Evolutionary conservation across 2,329 filamentous ascomycete genomes (phyloP).

Genomic region (Aspergillus sp.): DNA sequence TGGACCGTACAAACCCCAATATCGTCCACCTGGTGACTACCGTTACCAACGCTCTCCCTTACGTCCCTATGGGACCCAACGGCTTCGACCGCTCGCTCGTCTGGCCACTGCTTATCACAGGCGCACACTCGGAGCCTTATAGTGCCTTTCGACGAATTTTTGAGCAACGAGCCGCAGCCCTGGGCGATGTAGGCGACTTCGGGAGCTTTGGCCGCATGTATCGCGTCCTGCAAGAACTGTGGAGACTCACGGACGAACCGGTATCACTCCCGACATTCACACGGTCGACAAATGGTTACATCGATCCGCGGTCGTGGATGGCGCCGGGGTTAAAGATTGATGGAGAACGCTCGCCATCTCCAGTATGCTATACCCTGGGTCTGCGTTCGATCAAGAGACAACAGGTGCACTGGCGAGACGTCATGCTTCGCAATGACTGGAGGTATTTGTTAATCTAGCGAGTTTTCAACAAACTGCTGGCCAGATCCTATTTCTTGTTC

Average conservation of each 20-base stretch:
- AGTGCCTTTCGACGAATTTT: constrained; percentile 74
- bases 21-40: constrained; percentile 70
- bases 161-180: constrained; percentile 60
- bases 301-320: too few species aligned
- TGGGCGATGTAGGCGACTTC: constrained; percentile 66
- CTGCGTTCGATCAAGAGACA: too few species aligned
- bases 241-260: constrained; percentile 61
- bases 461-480: too few species aligned
- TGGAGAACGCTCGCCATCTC: constrained; percentile 10
- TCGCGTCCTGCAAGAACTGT: constrained; percentile 71
- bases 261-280: constrained; percentile 5
- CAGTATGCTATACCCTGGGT: too few species aligned
- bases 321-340: too few species aligned
- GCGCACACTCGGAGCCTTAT: constrained; percentile 62
- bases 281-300: not conserved
- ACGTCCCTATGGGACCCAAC: constrained; percentile 68
- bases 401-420: constrained; percentile 86
- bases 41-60: constrained; percentile 66
- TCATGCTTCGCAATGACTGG: constrained; percentile 87
- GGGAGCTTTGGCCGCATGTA: constrained; percentile 81
- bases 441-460: constrained; percentile 44
- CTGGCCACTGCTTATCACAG: constrained; percentile 87
- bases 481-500: too few species aligned
- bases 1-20: constrained; percentile 64
- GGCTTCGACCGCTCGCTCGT: constrained; percentile 86